Percentiles rank a stretch among this genome's conserved stretches.
Evolutionary conservation across 2,329 filamentous ascomycete species (phyloP).

Genomic region (Colletotrichum chlorophyti): DNA sequence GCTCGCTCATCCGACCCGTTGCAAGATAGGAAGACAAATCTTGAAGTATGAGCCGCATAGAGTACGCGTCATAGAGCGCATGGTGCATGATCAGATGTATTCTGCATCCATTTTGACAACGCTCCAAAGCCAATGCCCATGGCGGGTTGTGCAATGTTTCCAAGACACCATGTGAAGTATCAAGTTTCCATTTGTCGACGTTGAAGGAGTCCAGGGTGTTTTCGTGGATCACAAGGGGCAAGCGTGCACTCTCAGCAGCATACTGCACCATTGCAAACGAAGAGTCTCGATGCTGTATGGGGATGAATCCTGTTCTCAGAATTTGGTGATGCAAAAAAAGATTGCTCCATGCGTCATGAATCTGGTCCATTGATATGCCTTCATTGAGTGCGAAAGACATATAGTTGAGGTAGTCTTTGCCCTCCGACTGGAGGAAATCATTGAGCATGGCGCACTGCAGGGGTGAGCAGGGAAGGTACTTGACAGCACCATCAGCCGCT

Average conservation of each 20-base stretch:
- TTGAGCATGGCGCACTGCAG: slow-evolving; percentile 82
- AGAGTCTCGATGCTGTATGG: slow-evolving; percentile 63
- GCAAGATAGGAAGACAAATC: slow-evolving; percentile 54
- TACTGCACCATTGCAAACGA: slow-evolving; percentile 81
- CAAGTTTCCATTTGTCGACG: slow-evolving; percentile 44
- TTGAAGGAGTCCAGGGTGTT: slow-evolving; percentile 33
- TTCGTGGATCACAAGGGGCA: slow-evolving; percentile 31
- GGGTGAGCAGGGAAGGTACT: slow-evolving; percentile 78
- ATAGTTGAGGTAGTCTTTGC: slow-evolving; percentile 78
- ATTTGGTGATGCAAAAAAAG: slow-evolving; percentile 69
- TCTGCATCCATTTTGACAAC: slow-evolving; percentile 44
- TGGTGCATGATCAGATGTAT: slow-evolving; percentile 72
- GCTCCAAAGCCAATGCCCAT: slow-evolving; percentile 66
- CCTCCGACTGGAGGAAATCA: slow-evolving; percentile 72
- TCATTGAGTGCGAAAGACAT: slow-evolving; percentile 60
- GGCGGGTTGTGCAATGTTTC: slow-evolving; percentile 58
- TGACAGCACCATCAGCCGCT: slow-evolving; percentile 51
- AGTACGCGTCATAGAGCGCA: slow-evolving; percentile 84
- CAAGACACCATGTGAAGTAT: slow-evolving; percentile 42
- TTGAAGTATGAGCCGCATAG: slow-evolving; percentile 69
- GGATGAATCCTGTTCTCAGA: slow-evolving; percentile 76
- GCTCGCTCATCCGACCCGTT: slow-evolving; percentile 18
- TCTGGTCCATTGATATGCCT: slow-evolving; percentile 40
- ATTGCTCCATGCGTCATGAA: slow-evolving; percentile 66
- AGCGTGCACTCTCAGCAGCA: slow-evolving; percentile 15